Evolutionary conservation across 2,329 filamentous ascomycete genomes (phyloP), one percentile per base, ranked within the genome.

Genomic region (Aspergillus texensis): DNA sequence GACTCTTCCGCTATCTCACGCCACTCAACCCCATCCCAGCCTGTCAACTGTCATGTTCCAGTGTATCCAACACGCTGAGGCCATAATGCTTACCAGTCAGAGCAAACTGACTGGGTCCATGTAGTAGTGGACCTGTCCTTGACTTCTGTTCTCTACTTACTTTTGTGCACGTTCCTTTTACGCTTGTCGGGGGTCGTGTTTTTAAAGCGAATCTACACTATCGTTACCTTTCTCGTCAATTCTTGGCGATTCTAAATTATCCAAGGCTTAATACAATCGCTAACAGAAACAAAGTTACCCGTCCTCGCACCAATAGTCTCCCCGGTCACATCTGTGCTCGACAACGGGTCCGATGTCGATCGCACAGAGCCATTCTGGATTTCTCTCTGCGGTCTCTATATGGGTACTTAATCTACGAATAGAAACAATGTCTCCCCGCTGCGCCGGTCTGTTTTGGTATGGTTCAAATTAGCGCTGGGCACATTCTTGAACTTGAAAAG

Each of bases 231-330:
- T 52, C 50, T 43, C 48, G 24, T 41, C 34, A n/a, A 48, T 43
- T 54, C 55, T 58, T 60, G 58, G 58, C 58, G n/a, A 46, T 53
- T 52, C 26, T 46, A 46, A 45, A 50, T 32, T 56, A 43, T 43
- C 41, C 32, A 53, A 53, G 54, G 41, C 60, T 59, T 55, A 50
- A 58, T 39, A 54, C 59, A 16, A 58, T 62, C 62, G 58, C 65
- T 62, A 67, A 62, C 54, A 57, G 43, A 57, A 62, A 70, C 68
- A 71, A 67, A 55, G 60, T 56, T 45, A 55, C 54, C 34, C 36
- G 63, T 63, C 59, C 61, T 58, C 67, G 46, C 48, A 61, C 73
- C 74, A 77, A 77, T 75, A 57, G 71, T 62, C 59, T 64, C 60
- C 26, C 52, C 53, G 52, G 61, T 62, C 67, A 70, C 68, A 61